Evolutionary conservation across 192 early-diverging fungal genomes (phyloP).

Genomic region (Geosiphon pyriformis): DNA sequence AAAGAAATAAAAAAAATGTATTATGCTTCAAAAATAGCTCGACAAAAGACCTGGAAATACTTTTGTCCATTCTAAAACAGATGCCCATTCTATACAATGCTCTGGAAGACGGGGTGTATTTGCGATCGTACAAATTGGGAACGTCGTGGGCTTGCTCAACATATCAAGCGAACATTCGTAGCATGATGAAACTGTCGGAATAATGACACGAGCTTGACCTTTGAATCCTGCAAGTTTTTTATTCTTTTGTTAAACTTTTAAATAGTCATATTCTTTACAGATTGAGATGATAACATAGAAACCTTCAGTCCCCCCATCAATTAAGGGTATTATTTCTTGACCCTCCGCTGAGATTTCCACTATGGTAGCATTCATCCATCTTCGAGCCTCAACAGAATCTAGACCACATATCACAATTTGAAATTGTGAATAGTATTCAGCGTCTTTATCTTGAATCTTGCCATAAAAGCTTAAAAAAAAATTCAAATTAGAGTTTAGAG

Average conservation of each 20-base stretch:
- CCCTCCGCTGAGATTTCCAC: constrained; percentile 75
- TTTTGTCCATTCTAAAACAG: constrained; percentile 87
- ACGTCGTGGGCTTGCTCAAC: constrained; percentile 82
- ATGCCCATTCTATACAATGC: constrained; percentile 98
- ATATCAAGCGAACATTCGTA: constrained; percentile 95
- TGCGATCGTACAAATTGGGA: constrained; percentile 97
- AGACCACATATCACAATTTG: constrained; percentile 87
- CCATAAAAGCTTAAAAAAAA: constrained; percentile 58
- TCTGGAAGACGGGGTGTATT: constrained; percentile 97
- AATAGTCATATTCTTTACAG: too few species aligned
- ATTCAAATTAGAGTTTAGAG: too few species aligned
- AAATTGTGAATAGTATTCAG: constrained; percentile 88
- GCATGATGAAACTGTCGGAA: constrained; percentile 81
- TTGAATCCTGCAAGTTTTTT: constrained; percentile 91
- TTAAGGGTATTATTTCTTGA: constrained; percentile 70
- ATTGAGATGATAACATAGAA: not conserved
- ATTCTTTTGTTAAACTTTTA: too few species aligned
- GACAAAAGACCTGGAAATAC: constrained; percentile 46
- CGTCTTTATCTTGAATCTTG: constrained; percentile 94
- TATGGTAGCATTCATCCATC: constrained; percentile 96
- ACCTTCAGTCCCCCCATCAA: constrained; percentile 96
- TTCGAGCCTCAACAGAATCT: constrained; percentile 90
- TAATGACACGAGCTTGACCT: constrained; percentile 89
- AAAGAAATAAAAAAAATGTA: too few species aligned
- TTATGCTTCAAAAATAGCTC: too few species aligned